Percentiles rank a stretch among this genome's conserved stretches.
Conservation (phyloP, 176 grass and related monocot genomes). For the Rhipidocladum racemiflorum region DNA sequence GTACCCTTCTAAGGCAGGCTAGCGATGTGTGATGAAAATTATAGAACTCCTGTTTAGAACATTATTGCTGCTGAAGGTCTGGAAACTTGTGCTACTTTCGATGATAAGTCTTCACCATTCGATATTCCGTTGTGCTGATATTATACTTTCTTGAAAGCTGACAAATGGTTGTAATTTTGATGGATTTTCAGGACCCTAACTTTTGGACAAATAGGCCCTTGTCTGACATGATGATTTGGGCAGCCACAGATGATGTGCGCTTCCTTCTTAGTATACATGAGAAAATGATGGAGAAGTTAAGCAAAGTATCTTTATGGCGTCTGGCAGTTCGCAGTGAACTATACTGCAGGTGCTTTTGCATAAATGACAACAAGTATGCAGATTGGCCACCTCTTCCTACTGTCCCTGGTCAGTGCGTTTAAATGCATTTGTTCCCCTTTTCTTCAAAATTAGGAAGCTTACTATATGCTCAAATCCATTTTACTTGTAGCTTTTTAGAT, state of each 20-base stretch:
- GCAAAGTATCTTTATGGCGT: slow-evolving; percentile 63
- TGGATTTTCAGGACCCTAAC: slow-evolving; percentile 64
- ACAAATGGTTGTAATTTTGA: slow-evolving; percentile 19
- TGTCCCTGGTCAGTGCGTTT: slow-evolving; percentile 58
- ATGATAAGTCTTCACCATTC: neutral
- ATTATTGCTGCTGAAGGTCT: slow-evolving; percentile 3
- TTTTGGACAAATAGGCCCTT: slow-evolving; percentile 84
- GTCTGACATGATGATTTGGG: slow-evolving; percentile 87
- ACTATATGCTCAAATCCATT: slow-evolving; percentile 13
- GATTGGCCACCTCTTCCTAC: slow-evolving; percentile 85
- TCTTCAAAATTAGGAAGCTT: slow-evolving; percentile 9
- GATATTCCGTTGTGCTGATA: slow-evolving; percentile 13
- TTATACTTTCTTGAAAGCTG: slow-evolving; percentile 30
- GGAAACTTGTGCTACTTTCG: slow-evolving; percentile 30
- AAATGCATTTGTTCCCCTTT: neutral
- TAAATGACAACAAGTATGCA: slow-evolving; percentile 63
- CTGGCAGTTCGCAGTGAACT: slow-evolving; percentile 67
- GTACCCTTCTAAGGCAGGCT: slow-evolving; percentile 85
- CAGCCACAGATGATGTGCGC: slow-evolving; percentile 87
- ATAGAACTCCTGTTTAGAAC: slow-evolving; percentile 9
- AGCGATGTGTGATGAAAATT: slow-evolving; percentile 41
- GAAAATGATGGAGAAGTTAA: slow-evolving; percentile 87
- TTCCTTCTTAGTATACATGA: slow-evolving; percentile 84
- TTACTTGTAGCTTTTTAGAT: neutral
- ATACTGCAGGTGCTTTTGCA: slow-evolving; percentile 90